phyloP scores from a whole-genome alignment of 768 basidiomycete genomes.

The Naganishia kalamii region DNA sequence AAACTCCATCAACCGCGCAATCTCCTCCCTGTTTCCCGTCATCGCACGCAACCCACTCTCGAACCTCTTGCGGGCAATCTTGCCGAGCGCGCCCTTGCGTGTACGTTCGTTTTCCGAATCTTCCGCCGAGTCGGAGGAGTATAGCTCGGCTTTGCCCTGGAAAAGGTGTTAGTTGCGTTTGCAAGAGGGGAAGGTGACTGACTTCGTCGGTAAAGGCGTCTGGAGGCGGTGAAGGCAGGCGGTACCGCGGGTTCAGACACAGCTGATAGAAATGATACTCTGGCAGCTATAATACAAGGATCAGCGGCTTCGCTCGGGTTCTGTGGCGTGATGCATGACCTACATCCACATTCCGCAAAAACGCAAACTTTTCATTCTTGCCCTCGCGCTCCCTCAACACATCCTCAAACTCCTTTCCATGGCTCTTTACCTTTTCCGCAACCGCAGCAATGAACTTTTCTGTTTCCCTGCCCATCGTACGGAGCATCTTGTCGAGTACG shows the following conservation, averaged over 20 bases:
- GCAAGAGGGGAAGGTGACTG: constrained; percentile 11
- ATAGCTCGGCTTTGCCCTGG: constrained; percentile 45
- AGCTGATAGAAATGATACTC: constrained; percentile 49
- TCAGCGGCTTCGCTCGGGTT: neutral
- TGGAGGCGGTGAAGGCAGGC: constrained; percentile 46
- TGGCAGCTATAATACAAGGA: constrained; percentile 40
- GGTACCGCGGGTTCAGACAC: constrained; percentile 46
- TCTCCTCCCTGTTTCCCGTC: constrained; percentile 77
- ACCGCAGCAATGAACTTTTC: constrained; percentile 82
- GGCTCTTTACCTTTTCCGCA: constrained; percentile 73
- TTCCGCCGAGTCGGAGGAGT: constrained; percentile 81
- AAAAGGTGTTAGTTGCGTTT: neutral
- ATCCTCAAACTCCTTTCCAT: constrained; percentile 70
- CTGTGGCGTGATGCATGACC: constrained; percentile 18
- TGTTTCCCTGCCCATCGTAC: constrained; percentile 57
- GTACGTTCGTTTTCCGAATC: constrained; percentile 80
- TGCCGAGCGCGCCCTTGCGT: constrained; percentile 70
- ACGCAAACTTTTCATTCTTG: constrained; percentile 73
- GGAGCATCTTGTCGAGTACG: constrained; percentile 29
- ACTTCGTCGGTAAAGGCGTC: constrained; percentile 48
- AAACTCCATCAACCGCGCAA: constrained; percentile 95
- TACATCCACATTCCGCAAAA: constrained; percentile 54
- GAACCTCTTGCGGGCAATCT: constrained; percentile 72
- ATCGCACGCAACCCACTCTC: constrained; percentile 83
- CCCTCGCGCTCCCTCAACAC: constrained; percentile 68